Conservation (phyloP, 768 basidiomycete species). For the Tephrocybe sp. region DNA sequence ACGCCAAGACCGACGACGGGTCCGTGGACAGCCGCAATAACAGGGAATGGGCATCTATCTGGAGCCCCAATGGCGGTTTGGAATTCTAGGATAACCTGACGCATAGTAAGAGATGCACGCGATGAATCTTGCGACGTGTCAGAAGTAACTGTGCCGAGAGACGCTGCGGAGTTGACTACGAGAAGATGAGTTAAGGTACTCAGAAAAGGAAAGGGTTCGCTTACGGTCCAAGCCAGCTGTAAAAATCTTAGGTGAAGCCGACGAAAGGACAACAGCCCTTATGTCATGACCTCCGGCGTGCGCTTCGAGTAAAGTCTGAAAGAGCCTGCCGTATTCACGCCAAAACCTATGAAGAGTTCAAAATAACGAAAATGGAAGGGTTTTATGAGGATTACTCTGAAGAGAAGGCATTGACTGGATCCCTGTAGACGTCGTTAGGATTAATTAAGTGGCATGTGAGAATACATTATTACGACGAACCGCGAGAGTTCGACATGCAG, state of each 20-base stretch:
- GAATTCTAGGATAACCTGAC: slow-evolving; percentile 53
- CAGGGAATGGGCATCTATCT: slow-evolving; percentile 70
- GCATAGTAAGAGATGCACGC: slow-evolving; percentile 48
- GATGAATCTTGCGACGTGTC: slow-evolving; percentile 44
- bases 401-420: slow-evolving; percentile 69
- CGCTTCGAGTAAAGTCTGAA: slow-evolving; percentile 53
- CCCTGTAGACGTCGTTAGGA: slow-evolving; percentile 30
- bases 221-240: slow-evolving; percentile 83
- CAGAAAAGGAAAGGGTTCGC: slow-evolving; percentile 13
- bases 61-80: slow-evolving; percentile 72
- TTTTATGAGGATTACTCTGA: slow-evolving; percentile 34
- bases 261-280: slow-evolving; percentile 73
- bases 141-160: slow-evolving; percentile 21
- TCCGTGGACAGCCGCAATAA: slow-evolving; percentile 83
- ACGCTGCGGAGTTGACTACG: slow-evolving; percentile 33
- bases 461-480: slow-evolving; percentile 23
- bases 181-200: not conserved
- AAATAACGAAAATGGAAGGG: not conserved
- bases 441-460: not conserved
- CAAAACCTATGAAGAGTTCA: slow-evolving; percentile 56
- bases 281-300: slow-evolving; percentile 42
- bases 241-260: slow-evolving; percentile 69
- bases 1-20: slow-evolving; percentile 74
- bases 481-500: slow-evolving; percentile 45
- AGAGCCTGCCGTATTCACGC: slow-evolving; percentile 62